Percentiles rank a stretch among this genome's conserved stretches.
Conservation (phyloP, 1,139 yeast species). For the Debaryomycetaceae sp. region DNA sequence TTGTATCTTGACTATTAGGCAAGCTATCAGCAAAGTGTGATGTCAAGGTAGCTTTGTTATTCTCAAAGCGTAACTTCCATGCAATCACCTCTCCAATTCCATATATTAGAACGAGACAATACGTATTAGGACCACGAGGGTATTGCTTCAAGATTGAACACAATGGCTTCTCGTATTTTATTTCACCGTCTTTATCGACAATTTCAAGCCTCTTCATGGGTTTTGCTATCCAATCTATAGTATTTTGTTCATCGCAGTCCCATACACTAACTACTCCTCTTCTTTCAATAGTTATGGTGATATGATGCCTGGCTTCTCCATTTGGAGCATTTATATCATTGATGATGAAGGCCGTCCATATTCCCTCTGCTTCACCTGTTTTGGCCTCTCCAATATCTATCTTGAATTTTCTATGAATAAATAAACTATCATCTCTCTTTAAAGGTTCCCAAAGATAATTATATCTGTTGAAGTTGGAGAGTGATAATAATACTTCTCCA, state of each 20-base stretch:
- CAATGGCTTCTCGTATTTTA: slow-evolving; percentile 16
- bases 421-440: slow-evolving; percentile 16
- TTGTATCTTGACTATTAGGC: slow-evolving; percentile 30
- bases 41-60: slow-evolving; percentile 12
- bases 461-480: slow-evolving; percentile 46
- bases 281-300: slow-evolving; percentile 49
- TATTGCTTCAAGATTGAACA: slow-evolving; percentile 24
- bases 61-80: slow-evolving; percentile 23
- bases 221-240: slow-evolving; percentile 28
- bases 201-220: slow-evolving; percentile 17
- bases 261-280: slow-evolving; percentile 59
- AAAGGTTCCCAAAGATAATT: slow-evolving; percentile 64
- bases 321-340: slow-evolving; percentile 26
- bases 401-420: slow-evolving; percentile 34
- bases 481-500: slow-evolving; percentile 32
- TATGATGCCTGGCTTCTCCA: slow-evolving; percentile 23
- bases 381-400: slow-evolving; percentile 19
- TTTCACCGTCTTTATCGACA: slow-evolving; percentile 7
- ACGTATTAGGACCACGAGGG: slow-evolving; percentile 11
- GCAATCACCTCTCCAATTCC: slow-evolving; percentile 21
- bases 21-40: slow-evolving; percentile 23
- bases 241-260: slow-evolving; percentile 48
- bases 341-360: slow-evolving; percentile 31
- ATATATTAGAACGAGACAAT: slow-evolving; percentile 26
- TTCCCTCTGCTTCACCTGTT: slow-evolving; percentile 13